Conservation (phyloP, 805 yeast genomes). For the Tetrapisispora taiwanensis region DNA sequence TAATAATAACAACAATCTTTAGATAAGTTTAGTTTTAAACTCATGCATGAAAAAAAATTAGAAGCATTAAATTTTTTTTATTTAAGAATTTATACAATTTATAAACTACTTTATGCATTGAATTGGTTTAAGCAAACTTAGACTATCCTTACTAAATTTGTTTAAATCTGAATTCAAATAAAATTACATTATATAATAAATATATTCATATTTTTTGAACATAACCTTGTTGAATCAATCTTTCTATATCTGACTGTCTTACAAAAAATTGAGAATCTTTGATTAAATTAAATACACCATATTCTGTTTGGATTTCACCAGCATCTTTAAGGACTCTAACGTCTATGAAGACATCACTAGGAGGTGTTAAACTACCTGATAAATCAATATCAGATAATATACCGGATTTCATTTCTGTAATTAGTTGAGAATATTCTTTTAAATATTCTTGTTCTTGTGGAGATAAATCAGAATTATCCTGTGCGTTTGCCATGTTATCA, state of each 20-base stretch:
- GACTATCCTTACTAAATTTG: no score
- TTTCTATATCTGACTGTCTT: constrained; percentile 86
- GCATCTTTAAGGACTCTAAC: constrained; percentile 90
- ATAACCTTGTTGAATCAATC: constrained; percentile 89
- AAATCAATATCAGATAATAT: constrained; percentile 74
- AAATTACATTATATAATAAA: neutral
- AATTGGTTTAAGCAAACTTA: no score
- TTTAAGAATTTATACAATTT: no score
- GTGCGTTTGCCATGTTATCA: constrained; percentile 5
- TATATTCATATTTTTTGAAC: constrained; percentile 51
- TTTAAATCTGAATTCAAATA: neutral
- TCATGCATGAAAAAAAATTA: no score
- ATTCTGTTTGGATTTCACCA: constrained; percentile 95
- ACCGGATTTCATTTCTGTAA: constrained; percentile 64
- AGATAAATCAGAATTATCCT: constrained; percentile 44
- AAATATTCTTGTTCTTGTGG: constrained; percentile 74
- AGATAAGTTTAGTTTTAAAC: no score
- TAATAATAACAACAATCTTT: neutral
- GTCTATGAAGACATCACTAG: constrained; percentile 83
- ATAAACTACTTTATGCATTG: neutral
- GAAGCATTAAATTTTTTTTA: no score
- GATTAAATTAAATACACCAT: constrained; percentile 87
- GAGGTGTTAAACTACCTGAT: constrained; percentile 84
- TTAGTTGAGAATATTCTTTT: constrained; percentile 56
- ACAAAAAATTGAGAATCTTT: constrained; percentile 93